Evolutionary conservation across 495 filamentous ascomycete genomes (phyloP), one percentile per base, ranked within the genome.

Genomic region (Xylaria nigripes): DNA sequence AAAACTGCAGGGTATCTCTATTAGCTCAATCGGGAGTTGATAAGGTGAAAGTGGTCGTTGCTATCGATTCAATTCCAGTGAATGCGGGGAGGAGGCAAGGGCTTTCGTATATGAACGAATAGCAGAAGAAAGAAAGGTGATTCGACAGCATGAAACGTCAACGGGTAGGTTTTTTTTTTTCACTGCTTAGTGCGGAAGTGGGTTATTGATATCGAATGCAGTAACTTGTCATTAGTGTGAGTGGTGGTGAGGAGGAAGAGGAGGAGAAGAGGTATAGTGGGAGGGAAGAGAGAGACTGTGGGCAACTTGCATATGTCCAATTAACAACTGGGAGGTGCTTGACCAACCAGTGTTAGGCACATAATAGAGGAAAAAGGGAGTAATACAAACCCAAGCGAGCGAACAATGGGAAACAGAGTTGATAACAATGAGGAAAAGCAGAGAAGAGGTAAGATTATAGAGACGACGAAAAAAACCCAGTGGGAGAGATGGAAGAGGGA

Each of bases 211-310:
- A 13, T 36, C 32, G 13, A n/a, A 36, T 36, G 25, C 40, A 45
- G 54, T 48, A 58, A 54, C 40, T 45, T 22, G 38, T 46, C n/a
- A 53, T 23, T 46, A 55, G 18, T 40, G 43, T n/a, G 22, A 19
- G 24, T 45, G 44, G 6, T 46, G 43, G 40, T 34, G 29, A 52
- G 21, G 24, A 54, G 44, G 29, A 52, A n/a, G 32, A 36, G 32
- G 32, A 36, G 13, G 32, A 36, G 4, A 12, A 13, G 25, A 15
- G 41, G 27, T 25, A 45, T 36, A 52, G 34, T 36, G 18, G 16
- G 9, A 45, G 43, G 8, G 9, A 45, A 30, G 8, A 51, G 23
- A 22, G 23, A 1, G 21, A 32, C 27, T 44, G 9, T 9, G 1
- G 24, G 16, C 6, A 32, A n/a, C 2, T 10, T 32, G 24, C 27